Conservation (phyloP, 2,329 filamentous ascomycete species). For the Chaetomium globosum region DNA sequence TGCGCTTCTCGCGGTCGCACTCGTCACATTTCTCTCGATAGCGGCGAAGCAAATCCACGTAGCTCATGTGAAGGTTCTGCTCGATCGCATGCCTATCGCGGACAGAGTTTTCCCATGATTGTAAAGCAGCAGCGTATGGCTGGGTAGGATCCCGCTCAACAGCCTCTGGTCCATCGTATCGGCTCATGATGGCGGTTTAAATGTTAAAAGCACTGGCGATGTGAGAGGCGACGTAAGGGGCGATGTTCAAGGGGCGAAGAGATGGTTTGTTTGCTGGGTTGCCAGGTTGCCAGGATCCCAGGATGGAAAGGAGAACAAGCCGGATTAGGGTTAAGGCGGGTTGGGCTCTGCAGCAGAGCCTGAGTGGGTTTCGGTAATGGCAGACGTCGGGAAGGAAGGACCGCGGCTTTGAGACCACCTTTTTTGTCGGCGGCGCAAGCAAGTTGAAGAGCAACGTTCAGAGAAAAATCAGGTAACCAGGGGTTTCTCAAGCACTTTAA, state of each 20-base stretch:
- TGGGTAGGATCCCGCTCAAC: slow-evolving; percentile 24
- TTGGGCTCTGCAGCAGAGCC: slow-evolving; percentile 1
- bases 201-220: slow-evolving; percentile 1
- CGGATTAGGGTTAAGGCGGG: slow-evolving; percentile 5
- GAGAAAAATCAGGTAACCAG: not conserved
- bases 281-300: not conserved
- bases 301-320: not conserved
- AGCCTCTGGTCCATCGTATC: slow-evolving; percentile 20
- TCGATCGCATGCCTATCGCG: slow-evolving; percentile 18
- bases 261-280: not conserved
- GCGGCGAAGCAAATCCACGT: slow-evolving; percentile 24
- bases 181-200: slow-evolving; percentile 26
- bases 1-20: slow-evolving; percentile 32
- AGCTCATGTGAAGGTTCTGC: slow-evolving; percentile 18
- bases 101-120: slow-evolving; percentile 21
- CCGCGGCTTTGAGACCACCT: not conserved
- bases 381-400: not conserved
- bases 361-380: not conserved
- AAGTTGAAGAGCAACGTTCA: not conserved
- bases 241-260: not conserved
- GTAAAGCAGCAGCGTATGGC: slow-evolving; percentile 20
- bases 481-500: not conserved
- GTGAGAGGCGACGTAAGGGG: not conserved
- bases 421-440: not conserved
- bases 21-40: slow-evolving; percentile 30